Base-by-base conservation (phyloP, 495 filamentous ascomycete genomes). In the Staphylotrichum tortipilum region DNA sequence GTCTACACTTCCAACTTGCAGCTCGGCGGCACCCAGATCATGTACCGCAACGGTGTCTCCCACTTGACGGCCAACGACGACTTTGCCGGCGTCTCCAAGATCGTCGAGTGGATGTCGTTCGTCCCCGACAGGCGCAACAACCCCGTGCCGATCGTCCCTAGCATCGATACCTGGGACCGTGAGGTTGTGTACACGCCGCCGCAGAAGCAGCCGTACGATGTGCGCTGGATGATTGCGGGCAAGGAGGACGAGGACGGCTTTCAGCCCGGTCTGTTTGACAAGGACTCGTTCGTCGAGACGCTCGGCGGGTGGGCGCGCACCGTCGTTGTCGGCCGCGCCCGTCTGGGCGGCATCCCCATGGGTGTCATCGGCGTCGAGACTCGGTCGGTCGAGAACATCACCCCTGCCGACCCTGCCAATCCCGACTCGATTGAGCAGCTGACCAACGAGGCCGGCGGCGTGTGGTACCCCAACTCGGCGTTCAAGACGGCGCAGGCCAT, bases 31-130 rank as follows among this genome's bases (percentile, higher is more conserved):
- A 97, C 92, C 34, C 92, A 98, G 72, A 98, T 98, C 78, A 98
- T 98, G 92, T 97, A 98, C 80, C 91, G 84, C 73, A 98, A 98
- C 65, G 92, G 92, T 79, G 94, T 98, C 22, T 97, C 94, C 8
- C 92, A 98, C 73, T 86, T 97, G 84, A 96, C 91, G 53, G 92
- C 92, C 63, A 86, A 83, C 60, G 92, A 98, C 64, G 92, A 98
- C 76, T 97, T 97, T 51, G 89, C 89, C 54, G 92, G 92, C 78
- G 89, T 98, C 12, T 84, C 86, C 69, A 94, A 95, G 81, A 97
- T 98, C 62, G 85, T 97, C 24, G 84, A 94, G 59, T 98, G 92
- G 92, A 81, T 98, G 74, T 86, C 89, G 3, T 98, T 88, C 64
- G 86, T 98, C 19, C 92, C 92, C 21, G 94, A 95, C 64, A 89